Evolutionary conservation across 352 stramenopile species (phyloP).

Genomic region (Thraustochytrium sp.): DNA sequence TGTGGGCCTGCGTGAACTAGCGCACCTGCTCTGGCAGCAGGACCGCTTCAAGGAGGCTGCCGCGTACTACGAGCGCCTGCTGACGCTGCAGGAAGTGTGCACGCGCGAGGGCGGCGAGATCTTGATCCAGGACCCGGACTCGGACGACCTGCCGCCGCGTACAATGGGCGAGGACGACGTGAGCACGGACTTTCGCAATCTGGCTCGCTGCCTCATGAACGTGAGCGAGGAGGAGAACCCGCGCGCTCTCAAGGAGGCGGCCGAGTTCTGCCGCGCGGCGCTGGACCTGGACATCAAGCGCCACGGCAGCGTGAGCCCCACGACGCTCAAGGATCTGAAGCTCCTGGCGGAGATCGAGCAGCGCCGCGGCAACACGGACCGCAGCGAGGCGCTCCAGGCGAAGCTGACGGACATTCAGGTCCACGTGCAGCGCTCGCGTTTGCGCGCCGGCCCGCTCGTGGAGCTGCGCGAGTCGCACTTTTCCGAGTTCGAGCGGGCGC

Average conservation of each 20-base stretch:
- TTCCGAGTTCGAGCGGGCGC: neutral
- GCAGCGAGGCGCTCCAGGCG: neutral
- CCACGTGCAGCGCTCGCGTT: neutral
- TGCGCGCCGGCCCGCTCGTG: neutral
- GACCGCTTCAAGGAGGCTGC: neutral
- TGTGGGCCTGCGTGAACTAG: neutral
- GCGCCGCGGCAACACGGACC: constrained; percentile 4
- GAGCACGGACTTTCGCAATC: neutral
- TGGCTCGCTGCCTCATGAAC: neutral
- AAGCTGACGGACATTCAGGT: neutral
- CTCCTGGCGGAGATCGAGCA: neutral
- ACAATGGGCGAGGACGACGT: neutral
- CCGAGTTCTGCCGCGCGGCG: neutral
- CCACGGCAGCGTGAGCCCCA: neutral
- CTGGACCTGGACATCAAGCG: neutral
- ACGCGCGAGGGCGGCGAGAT: neutral
- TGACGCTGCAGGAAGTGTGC: neutral
- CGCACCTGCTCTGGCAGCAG: neutral
- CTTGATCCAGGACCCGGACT: neutral
- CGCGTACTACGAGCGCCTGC: neutral
- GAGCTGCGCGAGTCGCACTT: neutral
- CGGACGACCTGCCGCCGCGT: neutral
- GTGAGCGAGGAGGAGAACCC: neutral
- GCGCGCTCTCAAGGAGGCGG: neutral
- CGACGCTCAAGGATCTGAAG: neutral